Conservation (phyloP, 1,284 basidiomycete genomes). For the Cystobasidiaceae sp. region DNA sequence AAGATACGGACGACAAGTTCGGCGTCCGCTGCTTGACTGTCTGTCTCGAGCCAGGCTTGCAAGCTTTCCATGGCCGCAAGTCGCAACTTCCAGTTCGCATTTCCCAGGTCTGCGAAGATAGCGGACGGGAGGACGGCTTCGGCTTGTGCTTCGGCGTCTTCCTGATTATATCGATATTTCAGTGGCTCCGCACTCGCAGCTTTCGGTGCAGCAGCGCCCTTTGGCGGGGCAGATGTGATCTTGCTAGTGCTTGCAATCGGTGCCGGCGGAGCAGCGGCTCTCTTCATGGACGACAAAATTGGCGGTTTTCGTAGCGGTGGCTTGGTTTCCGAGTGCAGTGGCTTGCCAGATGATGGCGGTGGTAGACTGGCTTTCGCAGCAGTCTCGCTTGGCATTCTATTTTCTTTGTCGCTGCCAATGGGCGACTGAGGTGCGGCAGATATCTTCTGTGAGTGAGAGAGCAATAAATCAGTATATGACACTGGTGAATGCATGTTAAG, state of each 20-base stretch:
- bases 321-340: neutral
- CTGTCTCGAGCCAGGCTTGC: constrained; percentile 70
- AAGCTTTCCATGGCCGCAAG: constrained; percentile 83
- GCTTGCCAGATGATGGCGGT: constrained; percentile 47
- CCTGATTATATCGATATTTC: constrained; percentile 83
- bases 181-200: constrained; percentile 55
- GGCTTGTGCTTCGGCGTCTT: constrained; percentile 83
- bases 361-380: constrained; percentile 42
- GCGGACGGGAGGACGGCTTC: constrained; percentile 67
- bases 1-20: constrained; percentile 88
- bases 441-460: no score
- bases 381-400: neutral
- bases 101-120: constrained; percentile 67
- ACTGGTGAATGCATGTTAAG: no score
- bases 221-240: constrained; percentile 47
- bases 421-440: neutral
- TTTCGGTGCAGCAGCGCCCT: constrained; percentile 48
- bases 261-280: constrained; percentile 39
- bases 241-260: constrained; percentile 40
- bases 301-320: neutral
- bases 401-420: constrained; percentile 13
- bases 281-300: constrained; percentile 47
- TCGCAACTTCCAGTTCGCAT: constrained; percentile 88
- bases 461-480: no score
- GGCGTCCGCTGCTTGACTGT: constrained; percentile 63